Evolutionary conservation across 495 filamentous ascomycete genomes (phyloP), one percentile per base, ranked within the genome.

Genomic region (Umbilicaria muhlenbergii): DNA sequence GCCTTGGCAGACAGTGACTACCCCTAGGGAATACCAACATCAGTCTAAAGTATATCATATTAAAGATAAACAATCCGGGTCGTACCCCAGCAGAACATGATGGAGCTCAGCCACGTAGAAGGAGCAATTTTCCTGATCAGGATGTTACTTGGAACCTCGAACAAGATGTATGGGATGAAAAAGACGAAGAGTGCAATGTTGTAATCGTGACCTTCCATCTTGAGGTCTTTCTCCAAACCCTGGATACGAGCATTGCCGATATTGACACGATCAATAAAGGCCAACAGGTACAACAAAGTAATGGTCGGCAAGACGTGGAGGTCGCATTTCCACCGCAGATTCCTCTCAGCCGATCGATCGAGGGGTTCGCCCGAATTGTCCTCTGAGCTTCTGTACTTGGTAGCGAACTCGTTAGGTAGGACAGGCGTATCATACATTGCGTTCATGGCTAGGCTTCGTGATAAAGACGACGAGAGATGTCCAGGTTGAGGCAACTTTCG

Each of bases 111-210:
- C 62, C 69, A 79, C 42, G 62, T 65, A 1, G 68, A 74, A 7
- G 82, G 82, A 0, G 69, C 65, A 10, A 83, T 55, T 41, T 69
- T 74, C 59, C 76, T 80, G 58, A 83, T 61, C 44, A 83, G 62
- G 6, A 84, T 60, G 54, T 83, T 83, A 48, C 65, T 67, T 11
- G 77, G 78, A 37, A 83, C 67, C 51, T 83, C 77, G 36, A 78
- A 70, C 4, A 77, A 55, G 39, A 76, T 72, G 53, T 83, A 84
- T 32, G 73, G 75, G 3, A 77, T 66, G 56, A 81, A 83, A 58
- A 78, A 81, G 12, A 80, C 65, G 39, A 75, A 70, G 1, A 80
- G 63, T 14, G 76, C 74, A 36, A 80, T 61, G 46, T 80, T 81
- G 32, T 68, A 78, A 56, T 71, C 61, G 44, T 70, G 63, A 10